A percentile compares a stretch with the other conserved stretches of the same genome.
Evolutionary conservation across 2,329 filamentous ascomycete genomes (phyloP).

Genomic region (Trichoderma gracile): DNA sequence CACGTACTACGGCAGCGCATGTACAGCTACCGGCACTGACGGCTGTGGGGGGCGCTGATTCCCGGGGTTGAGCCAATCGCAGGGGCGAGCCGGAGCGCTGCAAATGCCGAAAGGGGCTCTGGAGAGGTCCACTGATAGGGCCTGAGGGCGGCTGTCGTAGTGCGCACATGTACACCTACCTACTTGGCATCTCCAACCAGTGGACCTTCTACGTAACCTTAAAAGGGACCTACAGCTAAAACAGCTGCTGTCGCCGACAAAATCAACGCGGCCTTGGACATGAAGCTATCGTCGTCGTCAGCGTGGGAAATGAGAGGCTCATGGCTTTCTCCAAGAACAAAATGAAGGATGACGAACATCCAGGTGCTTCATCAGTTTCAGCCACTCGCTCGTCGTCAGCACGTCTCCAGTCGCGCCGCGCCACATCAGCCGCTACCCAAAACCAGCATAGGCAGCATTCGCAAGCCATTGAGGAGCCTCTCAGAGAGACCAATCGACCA

Average conservation of each 20-base stretch:
- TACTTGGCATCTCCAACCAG: too few relatives aligned
- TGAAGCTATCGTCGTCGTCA: too few relatives aligned
- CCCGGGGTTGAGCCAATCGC: slow-evolving; percentile 1
- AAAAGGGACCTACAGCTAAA: too few relatives aligned
- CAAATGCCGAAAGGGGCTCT: slow-evolving; percentile 1
- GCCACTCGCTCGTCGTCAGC: slow-evolving; percentile 15
- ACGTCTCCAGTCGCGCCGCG: background rate
- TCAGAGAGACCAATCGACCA: background rate
- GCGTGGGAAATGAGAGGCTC: too few relatives aligned
- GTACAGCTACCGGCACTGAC: too few relatives aligned
- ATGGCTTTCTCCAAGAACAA: background rate
- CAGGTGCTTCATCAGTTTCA: too few relatives aligned
- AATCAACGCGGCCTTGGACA: too few relatives aligned
- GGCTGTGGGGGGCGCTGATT: background rate
- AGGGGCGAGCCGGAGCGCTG: background rate
- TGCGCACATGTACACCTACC: too few relatives aligned
- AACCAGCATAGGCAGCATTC: background rate
- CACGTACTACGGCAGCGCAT: too few relatives aligned
- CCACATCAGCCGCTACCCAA: background rate
- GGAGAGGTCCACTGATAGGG: background rate
- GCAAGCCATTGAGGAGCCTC: background rate
- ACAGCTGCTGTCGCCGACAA: too few relatives aligned
- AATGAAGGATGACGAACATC: too few relatives aligned
- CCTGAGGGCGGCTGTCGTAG: background rate
- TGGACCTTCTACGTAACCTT: too few relatives aligned